Conservation (phyloP, 257 asterid species). For the Nicotiana otophora region DNA sequence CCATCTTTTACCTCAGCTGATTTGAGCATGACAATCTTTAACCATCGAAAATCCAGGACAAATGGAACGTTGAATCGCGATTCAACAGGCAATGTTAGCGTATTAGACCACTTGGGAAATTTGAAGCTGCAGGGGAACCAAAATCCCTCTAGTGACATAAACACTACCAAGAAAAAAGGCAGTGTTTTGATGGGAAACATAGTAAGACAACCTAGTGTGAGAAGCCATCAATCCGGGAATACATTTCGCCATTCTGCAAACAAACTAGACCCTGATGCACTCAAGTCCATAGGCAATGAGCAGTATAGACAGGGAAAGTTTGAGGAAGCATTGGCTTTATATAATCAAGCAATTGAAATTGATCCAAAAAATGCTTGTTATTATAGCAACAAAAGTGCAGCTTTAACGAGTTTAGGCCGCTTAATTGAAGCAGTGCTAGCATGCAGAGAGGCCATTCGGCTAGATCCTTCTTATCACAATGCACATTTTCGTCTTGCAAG, state of each 20-base stretch:
- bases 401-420: slow-evolving; percentile 56
- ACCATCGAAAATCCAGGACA: slow-evolving; percentile 18
- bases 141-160: slow-evolving; percentile 13
- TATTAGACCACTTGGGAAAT: slow-evolving; percentile 35
- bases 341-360: slow-evolving; percentile 66
- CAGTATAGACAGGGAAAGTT: slow-evolving; percentile 63
- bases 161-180: slow-evolving; percentile 2
- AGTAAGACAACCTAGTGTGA: slow-evolving; percentile 27
- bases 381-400: slow-evolving; percentile 76
- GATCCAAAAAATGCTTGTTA: slow-evolving; percentile 74
- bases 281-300: slow-evolving; percentile 65
- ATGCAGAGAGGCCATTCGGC: slow-evolving; percentile 49
- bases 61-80: slow-evolving; percentile 8
- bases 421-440: slow-evolving; percentile 69
- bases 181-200: slow-evolving; percentile 28
- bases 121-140: slow-evolving; percentile 20
- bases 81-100: slow-evolving; percentile 37
- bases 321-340: slow-evolving; percentile 62
- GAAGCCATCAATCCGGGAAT: slow-evolving; percentile 42
- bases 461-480: slow-evolving; percentile 49
- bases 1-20: slow-evolving; percentile 37
- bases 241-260: slow-evolving; percentile 33
- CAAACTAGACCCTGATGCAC: slow-evolving; percentile 64
- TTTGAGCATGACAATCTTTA: slow-evolving; percentile 27
- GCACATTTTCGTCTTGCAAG: slow-evolving; percentile 53